These are phyloP conservation scores for Dactylellina drechsleri DNA, from an alignment of 2,329 filamentous ascomycete species.

Conservation along the genomic window DNA sequence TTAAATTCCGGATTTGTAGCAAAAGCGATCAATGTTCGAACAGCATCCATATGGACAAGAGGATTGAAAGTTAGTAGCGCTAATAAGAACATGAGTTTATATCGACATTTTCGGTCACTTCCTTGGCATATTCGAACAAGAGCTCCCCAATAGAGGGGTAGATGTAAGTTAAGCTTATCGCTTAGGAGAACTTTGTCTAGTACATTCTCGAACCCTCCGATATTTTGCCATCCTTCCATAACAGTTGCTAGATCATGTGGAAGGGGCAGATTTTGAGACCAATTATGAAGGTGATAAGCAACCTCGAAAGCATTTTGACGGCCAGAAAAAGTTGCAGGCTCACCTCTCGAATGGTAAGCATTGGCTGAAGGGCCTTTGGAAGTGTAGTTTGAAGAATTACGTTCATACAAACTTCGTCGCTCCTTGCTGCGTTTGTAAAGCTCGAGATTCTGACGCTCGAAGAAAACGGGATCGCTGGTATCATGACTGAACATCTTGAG, in stretches of 20 bases:
- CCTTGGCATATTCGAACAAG: constrained; percentile 53
- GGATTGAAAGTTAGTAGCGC: constrained; percentile 63
- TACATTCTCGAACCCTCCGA: constrained; percentile 33
- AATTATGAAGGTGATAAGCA: constrained; percentile 20
- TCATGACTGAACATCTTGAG: constrained; percentile 59
- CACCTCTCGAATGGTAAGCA: constrained; percentile 21
- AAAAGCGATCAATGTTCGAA: constrained; percentile 65
- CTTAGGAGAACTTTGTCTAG: constrained; percentile 39
- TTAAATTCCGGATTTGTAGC: constrained; percentile 63
- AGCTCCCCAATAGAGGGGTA: constrained; percentile 45
- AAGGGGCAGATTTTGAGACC: constrained; percentile 20
- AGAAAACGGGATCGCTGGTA: neutral
- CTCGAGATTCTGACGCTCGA: constrained; percentile 24
- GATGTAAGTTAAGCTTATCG: constrained; percentile 35
- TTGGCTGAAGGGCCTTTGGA: constrained; percentile 8
- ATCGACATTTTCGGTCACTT: constrained; percentile 57
- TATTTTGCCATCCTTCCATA: constrained; percentile 36
- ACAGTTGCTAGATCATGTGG: constrained; percentile 23
- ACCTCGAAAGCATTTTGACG: constrained; percentile 24
- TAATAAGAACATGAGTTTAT: constrained; percentile 65
- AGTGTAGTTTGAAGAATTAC: constrained; percentile 22
- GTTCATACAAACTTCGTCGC: constrained; percentile 31
- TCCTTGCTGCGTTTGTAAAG: constrained; percentile 25
- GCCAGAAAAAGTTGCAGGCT: neutral
- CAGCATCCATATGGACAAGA: constrained; percentile 61